Base-by-base conservation (phyloP, 805 yeast species). In the Pichia cabralensis region DNA sequence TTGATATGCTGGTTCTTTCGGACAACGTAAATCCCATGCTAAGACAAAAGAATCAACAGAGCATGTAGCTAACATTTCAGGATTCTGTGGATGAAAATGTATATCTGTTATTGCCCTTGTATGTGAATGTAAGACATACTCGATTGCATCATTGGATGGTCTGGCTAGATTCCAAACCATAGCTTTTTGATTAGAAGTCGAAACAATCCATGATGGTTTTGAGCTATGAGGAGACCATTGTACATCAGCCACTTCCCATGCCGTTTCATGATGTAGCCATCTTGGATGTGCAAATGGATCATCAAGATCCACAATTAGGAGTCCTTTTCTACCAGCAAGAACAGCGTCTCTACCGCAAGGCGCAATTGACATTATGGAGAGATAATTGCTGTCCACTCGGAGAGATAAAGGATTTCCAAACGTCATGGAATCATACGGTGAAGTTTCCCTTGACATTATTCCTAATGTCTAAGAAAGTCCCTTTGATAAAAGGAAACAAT, bases 191-290 rank as follows among this genome's bases (percentile, higher is more conserved):
- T 89, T 92, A 2, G 95, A 80, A 0, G 97, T 85, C 1, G 95
- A 83, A 1, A 89, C 80, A 28, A 92, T 84, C 95, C 96, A 88
- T 6, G 80, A 67, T 1, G 95, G 89, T 44, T 82, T 83, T 2
- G 77, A 68, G 6, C 70, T 65, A 52, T 92, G 96, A 0, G 96
- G 96, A 3, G 94, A 83, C 97, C 98, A 92, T 56, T 92, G 97
- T 2, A 89, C 96, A 54, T 89, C 96, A 0, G 98, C 96, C 3
- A 92, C 98, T 55, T 92, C 97, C 97, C 97, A 92, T 0, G 94
- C 76, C 0, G 96, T 89, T 23, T 76, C 67, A 51, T 92, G 96
- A 36, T 78, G 94, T 12, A 92, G 69, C 88, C 94, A 85, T 39
- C 98, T 64, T 0, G 98, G 98, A 1, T 94, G 86, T 1, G 89